Conservation (phyloP, 441 rosid genomes). For the Isatis lusitanica region DNA sequence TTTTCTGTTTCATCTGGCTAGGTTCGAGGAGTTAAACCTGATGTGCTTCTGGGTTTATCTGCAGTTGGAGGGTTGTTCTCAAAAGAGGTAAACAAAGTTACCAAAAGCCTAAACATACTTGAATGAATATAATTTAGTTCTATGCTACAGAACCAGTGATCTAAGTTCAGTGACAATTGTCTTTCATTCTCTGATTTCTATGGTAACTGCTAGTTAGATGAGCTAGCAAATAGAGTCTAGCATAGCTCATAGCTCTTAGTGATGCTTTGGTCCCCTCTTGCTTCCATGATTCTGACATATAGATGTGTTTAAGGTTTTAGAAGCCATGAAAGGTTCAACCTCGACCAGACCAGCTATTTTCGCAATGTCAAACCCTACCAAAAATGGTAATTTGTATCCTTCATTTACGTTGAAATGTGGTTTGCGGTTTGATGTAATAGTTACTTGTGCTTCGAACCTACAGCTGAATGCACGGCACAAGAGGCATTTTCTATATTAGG, state of each 20-base stretch:
- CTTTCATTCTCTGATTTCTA: constrained; percentile 6
- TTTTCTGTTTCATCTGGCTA: constrained; percentile 39
- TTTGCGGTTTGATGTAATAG: background rate
- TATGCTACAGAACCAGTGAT: constrained; percentile 7
- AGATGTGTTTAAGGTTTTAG: constrained; percentile 66
- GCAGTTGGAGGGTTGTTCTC: constrained; percentile 99
- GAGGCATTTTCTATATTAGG: constrained; percentile 95
- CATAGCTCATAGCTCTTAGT: constrained; percentile 2
- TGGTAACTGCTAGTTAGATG: constrained; percentile 22
- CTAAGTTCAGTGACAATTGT: constrained; percentile 4
- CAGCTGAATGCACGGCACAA: constrained; percentile 98
- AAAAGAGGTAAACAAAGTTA: constrained; percentile 67
- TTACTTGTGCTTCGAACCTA: background rate
- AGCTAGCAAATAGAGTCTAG: constrained; percentile 5
- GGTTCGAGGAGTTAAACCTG: constrained; percentile 95
- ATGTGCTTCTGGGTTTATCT: constrained; percentile 98
- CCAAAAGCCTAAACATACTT: constrained; percentile 1
- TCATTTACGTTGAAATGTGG: background rate
- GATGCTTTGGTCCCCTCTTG: constrained; percentile 21
- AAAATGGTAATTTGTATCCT: constrained; percentile 58
- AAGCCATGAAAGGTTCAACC: constrained; percentile 91
- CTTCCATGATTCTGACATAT: constrained; percentile 13
- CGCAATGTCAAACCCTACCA: constrained; percentile 99
- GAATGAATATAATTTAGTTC: constrained; percentile 1
- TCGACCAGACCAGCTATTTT: constrained; percentile 97